phyloP scores from a whole-genome alignment of 2,329 filamentous ascomycete genomes.

The Ophiostoma sp. region DNA sequence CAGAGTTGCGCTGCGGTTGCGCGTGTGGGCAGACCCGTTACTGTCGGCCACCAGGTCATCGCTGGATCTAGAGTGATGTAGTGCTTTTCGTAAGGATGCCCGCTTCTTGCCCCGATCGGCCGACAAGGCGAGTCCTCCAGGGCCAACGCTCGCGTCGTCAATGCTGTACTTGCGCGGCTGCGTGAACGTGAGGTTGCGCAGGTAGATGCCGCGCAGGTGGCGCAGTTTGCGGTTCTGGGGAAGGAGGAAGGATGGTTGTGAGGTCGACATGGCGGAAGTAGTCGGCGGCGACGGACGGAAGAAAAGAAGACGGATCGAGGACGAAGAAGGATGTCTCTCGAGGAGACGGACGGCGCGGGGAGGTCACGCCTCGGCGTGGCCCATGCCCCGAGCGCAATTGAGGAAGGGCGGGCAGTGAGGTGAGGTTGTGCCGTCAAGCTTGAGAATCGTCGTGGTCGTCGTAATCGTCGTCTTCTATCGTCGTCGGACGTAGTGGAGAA shows the following conservation, averaged over 20 bases:
- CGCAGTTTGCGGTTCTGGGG: constrained; percentile 83
- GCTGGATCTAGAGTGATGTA: constrained; percentile 59
- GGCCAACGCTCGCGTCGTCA: constrained; percentile 59
- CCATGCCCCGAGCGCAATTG: constrained; percentile 11
- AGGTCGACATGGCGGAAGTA: not conserved
- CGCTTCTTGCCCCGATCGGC: constrained; percentile 66
- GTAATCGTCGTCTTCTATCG: not conserved
- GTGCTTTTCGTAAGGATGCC: constrained; percentile 39
- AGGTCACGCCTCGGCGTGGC: constrained; percentile 7
- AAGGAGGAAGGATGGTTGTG: constrained; percentile 52
- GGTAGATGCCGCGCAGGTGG: constrained; percentile 80
- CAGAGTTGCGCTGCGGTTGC: constrained; percentile 53
- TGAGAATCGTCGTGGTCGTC: not conserved
- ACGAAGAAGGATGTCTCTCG: not conserved
- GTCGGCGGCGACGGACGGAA: not conserved
- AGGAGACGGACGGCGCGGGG: too few species aligned
- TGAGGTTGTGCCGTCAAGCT: not conserved
- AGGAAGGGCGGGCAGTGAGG: not conserved
- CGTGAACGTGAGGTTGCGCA: constrained; percentile 78
- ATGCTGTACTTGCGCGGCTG: constrained; percentile 61
- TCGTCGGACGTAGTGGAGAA: not conserved
- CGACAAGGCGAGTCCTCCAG: constrained; percentile 42
- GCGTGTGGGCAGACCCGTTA: constrained; percentile 24
- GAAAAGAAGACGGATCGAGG: not conserved
- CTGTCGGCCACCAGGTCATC: constrained; percentile 47